phyloP scores from a whole-genome alignment of 1,284 basidiomycete species.

The Apiotrichum porosum region DNA sequence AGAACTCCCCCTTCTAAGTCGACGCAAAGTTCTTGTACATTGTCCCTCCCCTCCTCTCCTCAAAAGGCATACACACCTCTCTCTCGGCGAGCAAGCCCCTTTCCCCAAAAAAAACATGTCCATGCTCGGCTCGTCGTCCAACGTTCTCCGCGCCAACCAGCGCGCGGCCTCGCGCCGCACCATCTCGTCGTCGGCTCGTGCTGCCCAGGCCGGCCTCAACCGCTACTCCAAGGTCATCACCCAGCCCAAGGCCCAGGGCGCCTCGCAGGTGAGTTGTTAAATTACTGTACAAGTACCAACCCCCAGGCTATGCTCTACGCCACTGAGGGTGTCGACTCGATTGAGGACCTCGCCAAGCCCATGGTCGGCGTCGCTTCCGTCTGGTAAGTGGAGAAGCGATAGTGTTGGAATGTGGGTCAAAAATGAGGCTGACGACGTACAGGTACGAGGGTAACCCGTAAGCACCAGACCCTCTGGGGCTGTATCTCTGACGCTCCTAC shows the following conservation, averaged over 20 bases:
- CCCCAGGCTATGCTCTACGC: constrained; percentile 89
- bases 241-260: constrained; percentile 85
- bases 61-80: no score
- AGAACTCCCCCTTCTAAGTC: no score
- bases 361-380: constrained; percentile 95
- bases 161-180: constrained; percentile 4
- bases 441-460: constrained; percentile 90
- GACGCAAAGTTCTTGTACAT: no score
- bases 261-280: constrained; percentile 65
- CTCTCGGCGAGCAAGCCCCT: no score
- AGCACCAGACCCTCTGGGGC: neutral
- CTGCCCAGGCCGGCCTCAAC: constrained; percentile 53
- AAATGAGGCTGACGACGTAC: constrained; percentile 16
- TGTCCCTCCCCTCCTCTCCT: no score
- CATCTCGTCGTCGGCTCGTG: constrained; percentile 8
- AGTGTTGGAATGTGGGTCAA: neutral
- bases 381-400: constrained; percentile 59
- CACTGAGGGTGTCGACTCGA: constrained; percentile 74
- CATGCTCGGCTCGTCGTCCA: constrained; percentile 15
- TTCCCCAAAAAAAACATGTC: no score
- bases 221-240: constrained; percentile 77
- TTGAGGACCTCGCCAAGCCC: constrained; percentile 80
- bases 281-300: neutral
- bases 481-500: neutral
- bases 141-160: constrained; percentile 20